Conservation (phyloP, 805 yeast genomes). For the Candida lessepsii region DNA sequence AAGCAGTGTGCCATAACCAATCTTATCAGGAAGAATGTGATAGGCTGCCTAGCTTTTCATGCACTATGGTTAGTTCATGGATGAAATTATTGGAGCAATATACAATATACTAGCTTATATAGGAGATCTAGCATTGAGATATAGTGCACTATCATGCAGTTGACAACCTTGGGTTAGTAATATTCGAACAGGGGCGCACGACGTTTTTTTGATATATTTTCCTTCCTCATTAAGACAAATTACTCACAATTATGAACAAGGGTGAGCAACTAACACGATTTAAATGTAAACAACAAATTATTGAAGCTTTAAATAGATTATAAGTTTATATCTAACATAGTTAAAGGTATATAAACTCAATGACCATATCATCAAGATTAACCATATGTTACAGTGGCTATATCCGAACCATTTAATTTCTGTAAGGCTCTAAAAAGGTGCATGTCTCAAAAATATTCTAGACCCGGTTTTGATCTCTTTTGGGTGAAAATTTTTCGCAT, state of each 20-base stretch:
- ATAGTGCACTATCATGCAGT: neutral
- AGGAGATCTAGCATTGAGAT: too few species aligned
- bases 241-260: constrained; percentile 10
- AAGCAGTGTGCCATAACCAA: constrained; percentile 1
- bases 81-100: too few species aligned
- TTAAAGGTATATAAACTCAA: too few species aligned
- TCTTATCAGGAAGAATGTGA: neutral
- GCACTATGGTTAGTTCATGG: too few species aligned
- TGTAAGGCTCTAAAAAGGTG: constrained; percentile 1
- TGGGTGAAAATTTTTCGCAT: constrained; percentile 6
- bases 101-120: too few species aligned
- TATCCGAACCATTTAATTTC: neutral
- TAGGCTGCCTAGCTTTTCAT: too few species aligned
- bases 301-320: too few species aligned
- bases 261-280: constrained; percentile 7
- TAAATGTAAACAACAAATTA: constrained; percentile 1
- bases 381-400: too few species aligned
- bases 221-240: constrained; percentile 11
- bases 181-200: constrained; percentile 1
- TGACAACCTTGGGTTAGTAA: constrained; percentile 1
- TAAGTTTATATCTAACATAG: too few species aligned
- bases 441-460: constrained; percentile 5
- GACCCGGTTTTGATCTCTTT: constrained; percentile 9
- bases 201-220: constrained; percentile 1
- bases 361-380: too few species aligned